Evolutionary conservation across 2,329 filamentous ascomycete genomes (phyloP).

Genomic region (Neurospora crassa): DNA sequence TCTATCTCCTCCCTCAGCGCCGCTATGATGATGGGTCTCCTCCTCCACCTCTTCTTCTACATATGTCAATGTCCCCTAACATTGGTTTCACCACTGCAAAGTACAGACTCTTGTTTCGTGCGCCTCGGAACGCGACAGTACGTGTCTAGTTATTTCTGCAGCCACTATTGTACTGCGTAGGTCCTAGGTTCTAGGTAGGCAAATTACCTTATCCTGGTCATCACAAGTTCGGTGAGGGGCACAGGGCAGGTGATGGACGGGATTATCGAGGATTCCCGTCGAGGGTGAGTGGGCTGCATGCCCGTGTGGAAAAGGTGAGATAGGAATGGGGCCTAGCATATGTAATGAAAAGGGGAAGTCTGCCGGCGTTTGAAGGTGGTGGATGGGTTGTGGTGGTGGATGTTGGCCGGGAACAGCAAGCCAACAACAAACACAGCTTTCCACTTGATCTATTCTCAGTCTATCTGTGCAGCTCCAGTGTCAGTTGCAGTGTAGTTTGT

Average conservation of each 20-base stretch:
- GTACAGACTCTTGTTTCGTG: constrained; percentile 11
- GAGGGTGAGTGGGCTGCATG: not conserved
- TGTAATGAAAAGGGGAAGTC: constrained; percentile 1
- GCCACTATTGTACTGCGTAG: constrained; percentile 10
- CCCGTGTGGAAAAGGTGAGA: not conserved
- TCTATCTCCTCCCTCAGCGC: not conserved
- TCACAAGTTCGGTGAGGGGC: not conserved
- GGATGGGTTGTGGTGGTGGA: not conserved
- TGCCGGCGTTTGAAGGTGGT: not conserved
- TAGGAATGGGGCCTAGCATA: not conserved
- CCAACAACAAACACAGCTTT: not conserved
- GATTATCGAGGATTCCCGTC: not conserved
- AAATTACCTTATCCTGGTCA: not conserved
- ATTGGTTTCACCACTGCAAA: constrained; percentile 12
- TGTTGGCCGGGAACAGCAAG: not conserved
- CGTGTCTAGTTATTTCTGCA: constrained; percentile 9
- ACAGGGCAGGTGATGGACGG: not conserved
- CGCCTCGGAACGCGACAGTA: constrained; percentile 14
- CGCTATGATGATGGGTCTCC: not conserved
- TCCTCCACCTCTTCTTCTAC: not conserved
- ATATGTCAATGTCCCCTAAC: not conserved
- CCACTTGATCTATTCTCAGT: not conserved
- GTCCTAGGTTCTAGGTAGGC: constrained; percentile 2
- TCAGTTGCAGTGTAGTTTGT: not conserved
- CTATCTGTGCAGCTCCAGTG: not conserved